Evolutionary conservation across 306 rosid species (phyloP), one percentile per base, ranked within the genome.

Genomic region (Sicyos baderoa): DNA sequence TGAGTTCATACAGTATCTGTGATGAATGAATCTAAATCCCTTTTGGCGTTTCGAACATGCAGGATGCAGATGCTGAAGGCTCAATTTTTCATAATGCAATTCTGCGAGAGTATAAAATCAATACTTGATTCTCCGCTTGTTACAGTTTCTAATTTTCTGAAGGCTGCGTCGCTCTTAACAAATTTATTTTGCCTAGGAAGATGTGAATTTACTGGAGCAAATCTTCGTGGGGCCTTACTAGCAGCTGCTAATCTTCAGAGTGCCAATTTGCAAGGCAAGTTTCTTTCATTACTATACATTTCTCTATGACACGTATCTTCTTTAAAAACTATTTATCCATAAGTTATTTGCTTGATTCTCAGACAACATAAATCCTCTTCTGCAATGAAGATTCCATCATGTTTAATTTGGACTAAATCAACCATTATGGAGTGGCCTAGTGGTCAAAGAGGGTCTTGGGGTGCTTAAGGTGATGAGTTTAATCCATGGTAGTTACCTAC

Each of bases 201-300:
- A 81, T 92, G 98, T 85, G 98, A 89, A 69, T 92, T 92, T 85
- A 92, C 86, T 65, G 88, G 93, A 82, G 98, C 98, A 74, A 92
- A 89, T 82, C 95, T 92, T 64, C 95, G 85, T 67, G 91, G 96
- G 81, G 93, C 96, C 74, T 72, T 92, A 75, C 84, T 92, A 81
- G 89, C 91, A 54, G 95, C 96, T 70, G 85, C 96, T 37, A 82
- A 74, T 80, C 95, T 92, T 77, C 84, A 87, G 76, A 92, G 98
- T 79, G 98, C 95, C 80, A 92, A 89, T 79, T 83, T 92, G 60
- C 98, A 92, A 89, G 98, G 98, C 80, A 78, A 69, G 35, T 18
- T 49, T 76, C 70, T 74, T 52, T 82, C 47, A 64, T 70, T 56
- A 27, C 56, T 66, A 47, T 75, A 17, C 15, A 58, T 25, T 64